Evolutionary conservation across 169 alveolate genomes (phyloP).

Genomic region (Plasmodium cynomolgi): DNA sequence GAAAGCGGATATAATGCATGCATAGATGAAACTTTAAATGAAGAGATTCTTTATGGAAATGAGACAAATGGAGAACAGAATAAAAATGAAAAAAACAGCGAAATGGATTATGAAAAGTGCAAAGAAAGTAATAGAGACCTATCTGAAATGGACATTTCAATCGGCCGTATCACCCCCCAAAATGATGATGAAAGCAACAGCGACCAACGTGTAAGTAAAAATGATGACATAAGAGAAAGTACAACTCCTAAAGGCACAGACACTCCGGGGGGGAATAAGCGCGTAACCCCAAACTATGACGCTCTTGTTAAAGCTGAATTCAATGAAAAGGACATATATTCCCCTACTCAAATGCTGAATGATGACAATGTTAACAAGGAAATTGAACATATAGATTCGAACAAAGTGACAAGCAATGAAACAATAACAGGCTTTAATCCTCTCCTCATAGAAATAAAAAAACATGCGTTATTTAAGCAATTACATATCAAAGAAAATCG

Average conservation of each 20-base stretch:
- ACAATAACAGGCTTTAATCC: slow-evolving; percentile 35
- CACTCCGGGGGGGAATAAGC: background rate
- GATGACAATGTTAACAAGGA: background rate
- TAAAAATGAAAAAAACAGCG: background rate
- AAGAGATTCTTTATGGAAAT: background rate
- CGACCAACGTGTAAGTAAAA: background rate
- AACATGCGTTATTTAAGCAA: slow-evolving; percentile 39
- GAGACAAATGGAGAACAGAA: background rate
- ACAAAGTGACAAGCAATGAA: background rate
- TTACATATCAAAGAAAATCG: slow-evolving; percentile 56
- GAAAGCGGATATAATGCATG: background rate
- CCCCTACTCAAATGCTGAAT: background rate
- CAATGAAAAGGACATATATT: background rate
- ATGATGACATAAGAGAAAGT: background rate
- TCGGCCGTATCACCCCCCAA: background rate
- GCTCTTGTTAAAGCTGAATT: background rate
- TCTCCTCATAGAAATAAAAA: slow-evolving; percentile 39
- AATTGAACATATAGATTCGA: background rate
- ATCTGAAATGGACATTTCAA: background rate
- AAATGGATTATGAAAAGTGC: background rate
- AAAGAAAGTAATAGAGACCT: background rate
- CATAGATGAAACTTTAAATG: background rate
- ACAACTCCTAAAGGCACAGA: background rate
- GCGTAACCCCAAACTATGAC: background rate
- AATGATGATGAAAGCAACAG: background rate